Evolutionary conservation across 106 monocot genomes (phyloP).

Genomic region (Dendrobium catenatum): DNA sequence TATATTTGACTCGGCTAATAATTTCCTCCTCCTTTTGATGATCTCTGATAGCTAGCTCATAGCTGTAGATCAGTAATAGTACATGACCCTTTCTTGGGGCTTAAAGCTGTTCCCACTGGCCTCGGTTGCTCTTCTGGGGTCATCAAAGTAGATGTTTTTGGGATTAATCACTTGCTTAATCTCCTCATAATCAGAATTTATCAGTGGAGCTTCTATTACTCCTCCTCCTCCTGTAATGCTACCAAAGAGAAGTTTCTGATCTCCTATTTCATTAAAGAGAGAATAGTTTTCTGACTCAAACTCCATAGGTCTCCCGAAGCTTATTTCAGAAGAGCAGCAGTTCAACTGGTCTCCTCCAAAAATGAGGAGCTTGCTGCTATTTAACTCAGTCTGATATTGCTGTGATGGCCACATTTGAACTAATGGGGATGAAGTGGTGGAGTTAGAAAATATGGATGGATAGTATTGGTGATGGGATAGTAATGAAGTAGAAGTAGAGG

Average conservation of each 20-base stretch:
- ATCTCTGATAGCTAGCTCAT: too few species aligned
- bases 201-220: neutral
- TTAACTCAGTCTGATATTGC: neutral
- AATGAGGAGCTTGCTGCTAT: slow-evolving; percentile 1
- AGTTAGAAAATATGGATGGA: neutral
- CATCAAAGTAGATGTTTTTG: neutral
- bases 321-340: slow-evolving; percentile 14
- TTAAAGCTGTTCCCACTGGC: neutral
- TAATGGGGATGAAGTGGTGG: neutral
- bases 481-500: neutral
- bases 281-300: slow-evolving; percentile 6
- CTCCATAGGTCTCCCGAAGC: slow-evolving; percentile 7
- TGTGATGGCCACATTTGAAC: neutral
- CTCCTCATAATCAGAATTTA: too few species aligned
- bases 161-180: neutral
- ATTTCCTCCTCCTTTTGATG: neutral
- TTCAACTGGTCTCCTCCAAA: slow-evolving; percentile 3
- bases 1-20: neutral
- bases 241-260: neutral
- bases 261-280: neutral
- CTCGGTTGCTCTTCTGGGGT: neutral
- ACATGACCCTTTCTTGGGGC: slow-evolving; percentile 10
- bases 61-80: neutral
- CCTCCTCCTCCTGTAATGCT: neutral
- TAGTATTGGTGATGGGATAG: neutral